A percentile compares a stretch with the other conserved stretches of the same genome.
These are phyloP conservation scores for Phytopythium mirpurense DNA, from an alignment of 352 stramenopile species.

Conservation along the genomic window DNA sequence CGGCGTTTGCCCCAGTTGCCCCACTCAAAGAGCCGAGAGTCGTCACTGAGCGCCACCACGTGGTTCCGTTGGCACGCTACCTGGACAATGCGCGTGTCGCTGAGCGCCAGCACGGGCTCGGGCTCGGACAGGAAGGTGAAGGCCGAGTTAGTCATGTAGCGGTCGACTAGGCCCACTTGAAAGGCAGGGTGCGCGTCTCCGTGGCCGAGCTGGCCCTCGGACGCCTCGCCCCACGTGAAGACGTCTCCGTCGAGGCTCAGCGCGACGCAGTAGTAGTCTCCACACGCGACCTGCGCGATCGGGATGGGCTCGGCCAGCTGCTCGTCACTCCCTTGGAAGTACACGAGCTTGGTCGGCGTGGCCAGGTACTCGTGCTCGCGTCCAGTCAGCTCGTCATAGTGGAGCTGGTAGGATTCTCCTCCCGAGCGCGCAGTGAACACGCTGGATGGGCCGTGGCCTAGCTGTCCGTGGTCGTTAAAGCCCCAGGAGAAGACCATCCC, in stretches of 20 bases:
- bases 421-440: conserved; percentile 41
- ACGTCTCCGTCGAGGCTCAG: conserved; percentile 61
- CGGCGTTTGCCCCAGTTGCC: conserved; percentile 59
- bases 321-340: conserved; percentile 46
- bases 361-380: conserved; percentile 39
- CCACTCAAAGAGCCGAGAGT: conserved; percentile 57
- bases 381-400: conserved; percentile 51
- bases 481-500: conserved; percentile 72
- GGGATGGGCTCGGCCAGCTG: conserved; percentile 67
- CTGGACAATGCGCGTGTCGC: conserved; percentile 30
- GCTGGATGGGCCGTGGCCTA: conserved; percentile 47
- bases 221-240: conserved; percentile 73
- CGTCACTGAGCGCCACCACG: conserved; percentile 35
- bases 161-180: conserved; percentile 59
- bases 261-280: conserved; percentile 63
- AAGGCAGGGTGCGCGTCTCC: conserved; percentile 48
- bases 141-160: conserved; percentile 57
- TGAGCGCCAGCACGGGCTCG: conserved; percentile 54
- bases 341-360: conserved; percentile 42
- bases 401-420: conserved; percentile 24
- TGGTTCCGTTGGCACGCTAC: conserved; percentile 58
- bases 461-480: conserved; percentile 74
- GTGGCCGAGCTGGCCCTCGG: conserved; percentile 64
- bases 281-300: conserved; percentile 47
- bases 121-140: conserved; percentile 61